Base-by-base conservation (phyloP, 164 flowering plant genomes). In the Brasenia schreberi region DNA sequence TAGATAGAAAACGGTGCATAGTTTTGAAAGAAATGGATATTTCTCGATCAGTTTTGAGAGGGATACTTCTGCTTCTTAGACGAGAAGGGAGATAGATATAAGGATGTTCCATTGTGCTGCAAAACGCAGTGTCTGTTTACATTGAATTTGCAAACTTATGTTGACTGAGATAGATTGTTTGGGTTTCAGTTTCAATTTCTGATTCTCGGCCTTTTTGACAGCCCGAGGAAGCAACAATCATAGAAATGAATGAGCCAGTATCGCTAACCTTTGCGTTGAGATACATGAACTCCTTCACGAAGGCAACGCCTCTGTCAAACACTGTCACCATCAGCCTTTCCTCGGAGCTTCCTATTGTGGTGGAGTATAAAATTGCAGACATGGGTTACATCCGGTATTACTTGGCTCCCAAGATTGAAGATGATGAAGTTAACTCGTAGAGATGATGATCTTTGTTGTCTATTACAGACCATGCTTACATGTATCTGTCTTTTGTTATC, bases 221-320 rank as follows among this genome's bases (percentile, higher is more conserved):
- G 97, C 95, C 95, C 18, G 97, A 90, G 72, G 92, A 90, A 65
- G 87, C 92, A 19, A 87, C 87, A 6, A 59, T 86, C 3, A 84
- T 90, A 60, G 92, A 88, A 82, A 90, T 90, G 92, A 81, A 85
- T 53, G 95, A 90, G 72, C 95, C 97, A 11, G 92, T 90, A 27
- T 79, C 94, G 0, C 64, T 90, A 67, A 86, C 97, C 52, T 90
- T 90, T 82, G 95, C 95, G 11, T 70, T 90, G 79, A 82, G 94
- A 77, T 90, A 88, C 79, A 82, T 90, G 90, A 90, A 88, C 73
- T 85, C 97, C 52, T 90, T 90, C 75, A 85, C 97, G 59, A 90
- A 85, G 76, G 97, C 97, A 4, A 85, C 88, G 3, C 87, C 97
- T 19, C 69, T 90, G 70, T 85, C 97, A 0, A 80, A 60, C 74